These are phyloP conservation scores for Dunaliella salina DNA, from an alignment of 163 green algal genomes.

Conservation along the genomic window DNA sequence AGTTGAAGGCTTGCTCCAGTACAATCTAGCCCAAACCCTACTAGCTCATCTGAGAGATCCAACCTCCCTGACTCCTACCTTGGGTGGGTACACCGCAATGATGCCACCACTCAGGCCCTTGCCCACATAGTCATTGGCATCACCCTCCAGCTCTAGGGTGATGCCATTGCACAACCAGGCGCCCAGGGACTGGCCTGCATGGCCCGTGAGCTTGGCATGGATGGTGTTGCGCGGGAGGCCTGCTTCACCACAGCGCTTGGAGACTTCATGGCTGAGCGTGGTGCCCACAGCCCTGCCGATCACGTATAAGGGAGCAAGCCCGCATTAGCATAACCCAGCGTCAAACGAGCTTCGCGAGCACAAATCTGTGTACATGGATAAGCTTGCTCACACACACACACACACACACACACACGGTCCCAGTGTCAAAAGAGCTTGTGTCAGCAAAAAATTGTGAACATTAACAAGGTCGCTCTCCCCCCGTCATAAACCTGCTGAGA, in stretches of 20 bases:
- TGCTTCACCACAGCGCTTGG: constrained; percentile 70
- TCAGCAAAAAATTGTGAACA: no score
- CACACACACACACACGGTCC: background rate
- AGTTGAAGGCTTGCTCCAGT: no score
- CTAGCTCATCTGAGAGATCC: no score
- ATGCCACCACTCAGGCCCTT: constrained; percentile 81
- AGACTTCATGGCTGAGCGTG: constrained; percentile 86
- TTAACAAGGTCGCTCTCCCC: no score
- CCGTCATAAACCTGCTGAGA: no score
- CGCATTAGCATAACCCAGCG: no score
- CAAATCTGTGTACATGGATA: no score
- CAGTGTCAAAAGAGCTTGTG: no score
- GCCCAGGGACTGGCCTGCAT: constrained; percentile 83
- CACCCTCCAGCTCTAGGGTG: constrained; percentile 86
- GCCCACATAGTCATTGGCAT: constrained; percentile 94
- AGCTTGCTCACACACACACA: background rate
- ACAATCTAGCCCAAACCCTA: no score
- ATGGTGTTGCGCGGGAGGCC: constrained; percentile 86
- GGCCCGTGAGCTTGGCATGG: constrained; percentile 78
- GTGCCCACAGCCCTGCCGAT: constrained; percentile 74
- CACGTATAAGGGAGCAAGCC: no score
- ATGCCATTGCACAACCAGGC: constrained; percentile 80
- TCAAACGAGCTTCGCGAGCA: no score
- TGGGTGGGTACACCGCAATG: constrained; percentile 74
- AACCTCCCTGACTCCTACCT: no score